phyloP scores from a whole-genome alignment of 179 eudicot genomes.

The Beta lomatogona region DNA sequence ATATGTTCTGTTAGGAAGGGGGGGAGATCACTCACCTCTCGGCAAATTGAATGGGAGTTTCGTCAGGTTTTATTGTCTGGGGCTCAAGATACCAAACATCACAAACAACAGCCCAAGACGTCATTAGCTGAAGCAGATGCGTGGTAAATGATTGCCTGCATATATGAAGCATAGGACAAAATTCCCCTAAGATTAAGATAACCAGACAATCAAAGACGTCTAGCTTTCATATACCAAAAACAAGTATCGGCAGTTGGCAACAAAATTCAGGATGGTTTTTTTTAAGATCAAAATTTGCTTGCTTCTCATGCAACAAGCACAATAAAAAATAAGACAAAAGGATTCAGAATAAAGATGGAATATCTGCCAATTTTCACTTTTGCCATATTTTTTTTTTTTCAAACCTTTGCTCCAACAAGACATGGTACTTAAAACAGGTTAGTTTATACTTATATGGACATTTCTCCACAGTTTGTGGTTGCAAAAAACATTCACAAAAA shows the following conservation, averaged over 20 bases:
- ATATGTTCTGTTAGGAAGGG: neutral
- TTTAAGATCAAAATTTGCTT: neutral
- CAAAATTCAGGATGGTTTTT: neutral
- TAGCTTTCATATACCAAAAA: neutral
- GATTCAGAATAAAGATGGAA: neutral
- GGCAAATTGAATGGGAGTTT: conserved; percentile 92
- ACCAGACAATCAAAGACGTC: neutral
- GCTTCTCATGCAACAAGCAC: neutral
- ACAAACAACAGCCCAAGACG: conserved; percentile 99
- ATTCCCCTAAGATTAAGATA: neutral
- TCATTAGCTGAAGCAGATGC: conserved; percentile 95
- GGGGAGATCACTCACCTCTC: conserved; percentile 61
- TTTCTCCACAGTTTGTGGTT: neutral
- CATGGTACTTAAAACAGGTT: neutral
- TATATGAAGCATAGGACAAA: neutral
- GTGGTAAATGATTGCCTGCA: conserved; percentile 93
- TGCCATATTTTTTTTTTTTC: neutral
- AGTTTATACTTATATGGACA: neutral
- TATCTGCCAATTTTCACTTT: neutral
- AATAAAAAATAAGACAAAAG: neutral
- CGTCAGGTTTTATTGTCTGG: conserved; percentile 78
- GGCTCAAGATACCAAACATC: conserved; percentile 99
- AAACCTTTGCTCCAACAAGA: neutral
- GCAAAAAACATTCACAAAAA: neutral
- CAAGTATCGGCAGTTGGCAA: neutral